Evolutionary conservation across 495 filamentous ascomycete species (phyloP).

Genomic region (Daldinia loculata): DNA sequence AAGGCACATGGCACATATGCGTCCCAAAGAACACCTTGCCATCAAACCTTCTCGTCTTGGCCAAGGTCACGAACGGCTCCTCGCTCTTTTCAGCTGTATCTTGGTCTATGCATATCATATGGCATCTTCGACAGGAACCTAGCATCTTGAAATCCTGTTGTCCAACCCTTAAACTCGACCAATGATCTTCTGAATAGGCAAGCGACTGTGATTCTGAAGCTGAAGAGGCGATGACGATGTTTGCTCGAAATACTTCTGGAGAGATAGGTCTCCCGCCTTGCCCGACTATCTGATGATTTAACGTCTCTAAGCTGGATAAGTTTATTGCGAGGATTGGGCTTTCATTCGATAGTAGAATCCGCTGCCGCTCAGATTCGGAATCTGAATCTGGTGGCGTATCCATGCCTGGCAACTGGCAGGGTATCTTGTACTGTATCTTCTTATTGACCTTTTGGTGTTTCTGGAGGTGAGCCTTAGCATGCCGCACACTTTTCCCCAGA

Average conservation of each 20-base stretch:
- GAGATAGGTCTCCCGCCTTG: slow-evolving; percentile 66
- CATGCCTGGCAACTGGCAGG: slow-evolving; percentile 63
- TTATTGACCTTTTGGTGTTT: slow-evolving; percentile 55
- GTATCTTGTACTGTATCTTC: slow-evolving; percentile 48
- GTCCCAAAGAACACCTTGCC: slow-evolving; percentile 88
- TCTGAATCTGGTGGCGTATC: slow-evolving; percentile 61
- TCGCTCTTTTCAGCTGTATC: slow-evolving; percentile 76
- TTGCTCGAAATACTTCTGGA: slow-evolving; percentile 79
- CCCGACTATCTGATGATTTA: slow-evolving; percentile 74
- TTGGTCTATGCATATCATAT: slow-evolving; percentile 96
- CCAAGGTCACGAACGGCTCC: slow-evolving; percentile 88
- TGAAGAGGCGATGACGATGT: slow-evolving; percentile 72
- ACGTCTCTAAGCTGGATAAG: slow-evolving; percentile 75
- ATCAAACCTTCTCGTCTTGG: slow-evolving; percentile 81
- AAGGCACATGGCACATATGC: slow-evolving; percentile 69
- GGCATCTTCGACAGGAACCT: slow-evolving; percentile 85
- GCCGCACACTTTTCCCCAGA: slow-evolving; percentile 63
- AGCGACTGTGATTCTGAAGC: slow-evolving; percentile 4
- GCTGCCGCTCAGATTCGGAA: slow-evolving; percentile 52
- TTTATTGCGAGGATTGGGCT: slow-evolving; percentile 89
- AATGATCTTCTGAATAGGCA: slow-evolving; percentile 65
- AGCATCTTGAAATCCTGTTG: slow-evolving; percentile 71
- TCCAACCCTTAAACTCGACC: slow-evolving; percentile 62
- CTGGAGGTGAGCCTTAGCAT: slow-evolving; percentile 71
- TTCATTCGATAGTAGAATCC: slow-evolving; percentile 88